Evolutionary conservation across 2,329 filamentous ascomycete species (phyloP).

Genomic region (Colletotrichum sp.): DNA sequence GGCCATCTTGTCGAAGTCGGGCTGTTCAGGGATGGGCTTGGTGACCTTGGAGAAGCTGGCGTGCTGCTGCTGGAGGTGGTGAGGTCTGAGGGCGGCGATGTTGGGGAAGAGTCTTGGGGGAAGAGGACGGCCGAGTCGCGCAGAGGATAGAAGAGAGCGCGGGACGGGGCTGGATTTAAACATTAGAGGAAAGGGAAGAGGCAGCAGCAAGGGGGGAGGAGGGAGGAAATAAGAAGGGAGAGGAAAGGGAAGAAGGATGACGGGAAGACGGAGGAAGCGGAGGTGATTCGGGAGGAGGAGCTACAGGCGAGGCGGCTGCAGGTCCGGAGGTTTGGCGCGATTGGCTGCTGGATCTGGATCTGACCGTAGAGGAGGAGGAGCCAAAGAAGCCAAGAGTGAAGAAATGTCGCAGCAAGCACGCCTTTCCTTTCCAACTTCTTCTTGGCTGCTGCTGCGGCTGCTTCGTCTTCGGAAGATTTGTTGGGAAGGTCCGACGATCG

Average conservation of each 20-base stretch:
- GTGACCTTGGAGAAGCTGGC: background rate
- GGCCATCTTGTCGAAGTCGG: constrained; percentile 19
- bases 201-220: background rate
- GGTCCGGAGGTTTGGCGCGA: background rate
- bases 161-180: constrained; percentile 12
- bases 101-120: background rate
- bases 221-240: background rate
- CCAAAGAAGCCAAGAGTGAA: background rate
- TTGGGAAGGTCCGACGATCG: constrained; percentile 19
- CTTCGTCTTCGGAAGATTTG: constrained; percentile 8
- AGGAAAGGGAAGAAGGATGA: background rate
- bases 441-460: background rate
- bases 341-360: background rate
- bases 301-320: background rate
- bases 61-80: background rate
- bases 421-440: background rate
- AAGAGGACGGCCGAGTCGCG: background rate
- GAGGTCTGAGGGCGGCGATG: background rate
- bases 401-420: constrained; percentile 7
- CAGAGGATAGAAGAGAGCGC: background rate
- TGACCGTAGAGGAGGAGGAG: background rate
- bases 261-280: background rate
- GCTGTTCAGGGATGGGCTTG: background rate
- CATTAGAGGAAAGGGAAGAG: background rate
- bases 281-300: background rate